Percentiles rank a stretch among this genome's conserved stretches.
Evolutionary conservation across 2,329 filamentous ascomycete species (phyloP).

Genomic region (Ascocoryne sarcoides): DNA sequence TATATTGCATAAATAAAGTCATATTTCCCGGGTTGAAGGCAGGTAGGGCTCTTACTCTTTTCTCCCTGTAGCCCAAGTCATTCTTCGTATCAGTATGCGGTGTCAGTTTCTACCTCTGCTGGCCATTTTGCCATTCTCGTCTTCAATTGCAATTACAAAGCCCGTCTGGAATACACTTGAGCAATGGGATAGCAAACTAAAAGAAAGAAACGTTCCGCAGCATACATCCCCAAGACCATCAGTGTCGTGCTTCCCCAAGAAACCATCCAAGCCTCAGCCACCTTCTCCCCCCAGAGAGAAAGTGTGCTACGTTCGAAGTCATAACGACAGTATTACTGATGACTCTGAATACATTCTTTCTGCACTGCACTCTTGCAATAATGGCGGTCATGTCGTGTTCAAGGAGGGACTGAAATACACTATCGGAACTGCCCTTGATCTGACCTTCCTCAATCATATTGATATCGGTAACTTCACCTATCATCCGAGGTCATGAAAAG

Average conservation of each 20-base stretch:
- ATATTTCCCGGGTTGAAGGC: conserved; percentile 1
- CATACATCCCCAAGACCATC: conserved; percentile 20
- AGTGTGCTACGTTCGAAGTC: conserved; percentile 23
- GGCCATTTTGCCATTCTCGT: conserved; percentile 16
- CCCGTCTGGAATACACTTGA: conserved; percentile 15
- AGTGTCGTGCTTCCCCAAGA: conserved; percentile 18
- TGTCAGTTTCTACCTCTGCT: conserved; percentile 19
- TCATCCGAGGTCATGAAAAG: neutral
- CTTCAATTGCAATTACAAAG: conserved; percentile 18
- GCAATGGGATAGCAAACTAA: conserved; percentile 9
- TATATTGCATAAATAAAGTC: too few relatives aligned
- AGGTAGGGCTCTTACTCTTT: neutral
- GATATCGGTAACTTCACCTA: conserved; percentile 42
- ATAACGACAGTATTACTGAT: conserved; percentile 22
- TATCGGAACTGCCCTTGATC: conserved; percentile 54
- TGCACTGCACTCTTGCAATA: conserved; percentile 50
- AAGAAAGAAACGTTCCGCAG: conserved; percentile 8
- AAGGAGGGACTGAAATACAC: conserved; percentile 46
- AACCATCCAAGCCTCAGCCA: conserved; percentile 12
- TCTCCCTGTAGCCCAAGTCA: too few relatives aligned
- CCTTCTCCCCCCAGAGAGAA: conserved; percentile 15
- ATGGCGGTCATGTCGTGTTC: conserved; percentile 51
- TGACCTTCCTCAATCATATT: conserved; percentile 54
- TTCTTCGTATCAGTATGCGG: conserved; percentile 17
- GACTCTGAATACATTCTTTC: conserved; percentile 39